Evolutionary conservation across 2,329 filamentous ascomycete genomes (phyloP), one percentile per base, ranked within the genome.

Genomic region (Ophiocordyceps polyrhachis-furcata): DNA sequence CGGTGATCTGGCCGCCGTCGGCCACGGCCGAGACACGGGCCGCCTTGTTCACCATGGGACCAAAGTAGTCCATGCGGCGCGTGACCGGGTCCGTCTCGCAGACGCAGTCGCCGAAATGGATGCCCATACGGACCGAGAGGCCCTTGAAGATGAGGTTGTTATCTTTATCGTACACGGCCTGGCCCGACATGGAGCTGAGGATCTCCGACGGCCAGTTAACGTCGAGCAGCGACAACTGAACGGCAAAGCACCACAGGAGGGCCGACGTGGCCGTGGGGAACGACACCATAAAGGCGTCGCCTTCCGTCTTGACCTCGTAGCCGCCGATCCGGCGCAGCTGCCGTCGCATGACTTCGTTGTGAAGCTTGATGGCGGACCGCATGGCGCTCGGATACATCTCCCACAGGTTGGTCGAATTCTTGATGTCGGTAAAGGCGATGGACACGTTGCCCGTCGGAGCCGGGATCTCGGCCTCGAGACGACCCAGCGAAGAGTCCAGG

Each of bases 301-400:
- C 91, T 84, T 98, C 91, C 17, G 91, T 98, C 71, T 98, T 98
- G 62, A 98, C 91, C 64, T 98, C 91, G 57, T 95, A 98, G 1
- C 91, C 91, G 56, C 91, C 91, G 53, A 95, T 93, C 50, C 88
- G 81, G 43, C 91, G 80, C 52, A 98, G 68, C 58, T 96, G 89
- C 46, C 91, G 76, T 52, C 91, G 82, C 81, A 98, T 93, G 41
- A 95, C 77, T 55, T 94, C 87, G 61, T 98, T 98, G 70, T 98
- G 91, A 52, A 94, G 80, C 62, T 89, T 93, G 64, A 98, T 98
- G 17, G 88, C 88, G 14, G 88, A 89, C 54, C 89, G 77, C 91
- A 98, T 98, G 19, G 91, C 88, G 49, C 83, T 83, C 1, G 88
- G 86, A 58, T 89, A 93, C 45, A 86, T 87, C 62, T 98, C 91